Base-by-base conservation (phyloP, 2,329 filamentous ascomycete species). In the Colletotrichum australisinense region DNA sequence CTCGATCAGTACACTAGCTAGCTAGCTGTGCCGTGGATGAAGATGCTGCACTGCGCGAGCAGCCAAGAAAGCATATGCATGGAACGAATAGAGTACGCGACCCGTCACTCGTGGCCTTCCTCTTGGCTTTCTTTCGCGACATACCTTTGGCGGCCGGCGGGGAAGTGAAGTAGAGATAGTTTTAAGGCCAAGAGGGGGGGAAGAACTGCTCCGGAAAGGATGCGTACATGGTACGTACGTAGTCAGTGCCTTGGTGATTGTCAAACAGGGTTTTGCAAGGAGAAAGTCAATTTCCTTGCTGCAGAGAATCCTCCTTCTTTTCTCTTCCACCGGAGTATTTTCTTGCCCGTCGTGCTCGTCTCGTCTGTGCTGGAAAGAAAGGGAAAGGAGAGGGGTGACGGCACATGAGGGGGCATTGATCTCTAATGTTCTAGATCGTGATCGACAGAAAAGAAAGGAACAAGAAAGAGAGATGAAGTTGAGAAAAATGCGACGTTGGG, bases 111-210 rank as follows among this genome's bases (percentile, higher is more conserved):
- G 42, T 46, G 42, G 42, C 42, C n/a, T 46, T 46, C 42, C 42
- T 19, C 42, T 46, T 46, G 42, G 42, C 42, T 46, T 46, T 32
- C 9, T 16, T 46, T 19, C 16, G 30, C 9, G 30, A 30, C 16
- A 16, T 46, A 14, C 2, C 32, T 12, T 32, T 12, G 32, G 9
- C 9, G 9, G 11, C 32, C 11, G 16, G 42, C 14, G 8, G 53
- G 53, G 52, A 42, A 49, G 22, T 69, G 66, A 59, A 59, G n/a
- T n/a, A 22, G 60, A 26, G 46, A 46, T 9, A 46, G 66, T 69
- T 55, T 55, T 5, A 8, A 12, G n/a, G n/a, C 22, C 11, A 12
- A 26, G 30, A 4, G 52, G 24, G 66, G 65, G n/a, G 66, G 65
- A 28, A 53, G 35, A 52, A 63, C 52, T 63, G 63, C 69, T 62